Evolutionary conservation across 2,329 filamentous ascomycete species (phyloP).

Genomic region (Hypoxylon rubiginosum): DNA sequence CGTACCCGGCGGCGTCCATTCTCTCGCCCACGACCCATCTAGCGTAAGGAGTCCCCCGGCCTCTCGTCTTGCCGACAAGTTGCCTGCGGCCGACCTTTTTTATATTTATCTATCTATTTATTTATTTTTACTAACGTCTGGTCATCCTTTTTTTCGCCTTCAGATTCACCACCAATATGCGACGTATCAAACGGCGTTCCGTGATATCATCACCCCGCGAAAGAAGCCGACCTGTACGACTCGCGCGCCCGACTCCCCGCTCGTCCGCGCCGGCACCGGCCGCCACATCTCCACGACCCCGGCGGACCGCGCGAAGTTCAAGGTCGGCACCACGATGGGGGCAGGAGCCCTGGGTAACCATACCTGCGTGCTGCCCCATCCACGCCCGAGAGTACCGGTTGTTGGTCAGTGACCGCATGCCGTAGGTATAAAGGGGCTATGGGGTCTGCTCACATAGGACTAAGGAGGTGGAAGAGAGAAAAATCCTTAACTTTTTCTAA

Average conservation of each 20-base stretch:
- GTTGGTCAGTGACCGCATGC: background rate
- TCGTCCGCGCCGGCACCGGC: slow-evolving; percentile 12
- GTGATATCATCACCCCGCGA: slow-evolving; percentile 15
- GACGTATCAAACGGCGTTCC: slow-evolving; percentile 20
- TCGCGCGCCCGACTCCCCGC: slow-evolving; percentile 3
- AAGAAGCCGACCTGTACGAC: background rate
- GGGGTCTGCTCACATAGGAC: background rate
- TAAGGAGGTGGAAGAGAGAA: background rate
- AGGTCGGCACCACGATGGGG: background rate
- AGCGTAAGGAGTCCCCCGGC: background rate
- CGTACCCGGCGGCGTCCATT: slow-evolving; percentile 9
- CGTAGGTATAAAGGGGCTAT: no score
- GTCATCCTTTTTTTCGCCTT: background rate
- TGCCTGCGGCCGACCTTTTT: no score
- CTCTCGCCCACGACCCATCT: background rate
- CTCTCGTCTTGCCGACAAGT: no score
- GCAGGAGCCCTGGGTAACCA: slow-evolving; percentile 11
- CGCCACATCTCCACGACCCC: background rate
- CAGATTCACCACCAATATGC: slow-evolving; percentile 21
- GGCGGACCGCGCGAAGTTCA: background rate
- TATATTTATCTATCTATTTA: no score
- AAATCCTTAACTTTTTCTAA: background rate
- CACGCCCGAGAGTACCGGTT: background rate
- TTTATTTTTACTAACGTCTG: slow-evolving; percentile 1
- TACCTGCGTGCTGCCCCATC: slow-evolving; percentile 10